phyloP scores from a whole-genome alignment of 805 yeast species.

The Zygoascus bituminiphila region DNA sequence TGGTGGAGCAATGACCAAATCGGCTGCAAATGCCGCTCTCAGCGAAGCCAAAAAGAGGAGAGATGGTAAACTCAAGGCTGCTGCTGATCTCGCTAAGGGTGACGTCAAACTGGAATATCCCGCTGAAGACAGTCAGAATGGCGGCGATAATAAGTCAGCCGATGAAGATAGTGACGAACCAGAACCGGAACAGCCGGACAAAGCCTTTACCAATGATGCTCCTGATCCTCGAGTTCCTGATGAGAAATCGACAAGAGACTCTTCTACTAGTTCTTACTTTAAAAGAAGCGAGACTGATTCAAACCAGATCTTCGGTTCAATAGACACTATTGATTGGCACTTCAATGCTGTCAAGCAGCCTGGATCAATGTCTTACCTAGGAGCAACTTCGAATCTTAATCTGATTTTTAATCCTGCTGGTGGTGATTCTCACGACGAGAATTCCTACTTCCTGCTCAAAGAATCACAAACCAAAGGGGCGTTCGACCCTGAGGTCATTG shows the following conservation, averaged over 20 bases:
- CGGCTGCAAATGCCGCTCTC: conserved; percentile 2
- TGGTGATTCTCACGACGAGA: conserved; percentile 38
- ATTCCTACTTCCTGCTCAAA: conserved; percentile 33
- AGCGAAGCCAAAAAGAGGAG: neutral
- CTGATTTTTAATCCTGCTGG: conserved; percentile 31
- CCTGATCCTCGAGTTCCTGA: neutral
- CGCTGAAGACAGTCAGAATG: neutral
- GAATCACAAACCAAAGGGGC: conserved; percentile 10
- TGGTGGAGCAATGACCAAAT: neutral
- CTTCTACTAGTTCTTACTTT: neutral
- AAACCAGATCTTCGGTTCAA: neutral
- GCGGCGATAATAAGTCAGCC: neutral
- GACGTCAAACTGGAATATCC: neutral
- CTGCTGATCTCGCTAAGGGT: neutral
- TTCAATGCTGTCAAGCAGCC: conserved; percentile 28
- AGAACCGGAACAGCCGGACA: neutral
- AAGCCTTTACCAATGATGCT: neutral
- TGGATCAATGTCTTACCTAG: conserved; percentile 40
- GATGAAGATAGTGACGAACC: neutral
- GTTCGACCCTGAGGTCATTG: conserved; percentile 29
- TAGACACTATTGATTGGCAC: conserved; percentile 27
- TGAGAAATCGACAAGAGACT: neutral
- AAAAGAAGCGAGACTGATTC: neutral
- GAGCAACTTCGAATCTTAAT: conserved; percentile 43
- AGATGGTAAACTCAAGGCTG: conserved; percentile 2